A percentile compares a stretch with the other conserved stretches of the same genome.
phyloP scores from a whole-genome alignment of 208 protist genomes.

The Tritrichomonas foetus region DNA sequence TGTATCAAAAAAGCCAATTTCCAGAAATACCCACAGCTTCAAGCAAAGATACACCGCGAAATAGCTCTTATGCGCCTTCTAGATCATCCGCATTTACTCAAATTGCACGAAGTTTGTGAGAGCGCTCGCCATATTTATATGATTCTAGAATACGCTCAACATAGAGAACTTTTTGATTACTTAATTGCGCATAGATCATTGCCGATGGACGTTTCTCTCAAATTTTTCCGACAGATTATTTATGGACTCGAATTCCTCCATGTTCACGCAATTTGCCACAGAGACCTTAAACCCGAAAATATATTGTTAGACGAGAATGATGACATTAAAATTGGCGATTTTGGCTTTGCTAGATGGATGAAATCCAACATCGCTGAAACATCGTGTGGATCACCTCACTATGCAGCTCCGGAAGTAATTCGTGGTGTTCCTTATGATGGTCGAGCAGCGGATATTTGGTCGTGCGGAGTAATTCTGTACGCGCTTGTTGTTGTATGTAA shows the following conservation, averaged over 20 bases:
- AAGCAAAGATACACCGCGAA: not conserved
- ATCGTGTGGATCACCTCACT: conserved; percentile 25
- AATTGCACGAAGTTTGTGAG: not conserved
- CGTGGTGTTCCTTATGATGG: conserved; percentile 11
- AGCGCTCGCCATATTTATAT: not conserved
- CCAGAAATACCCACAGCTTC: not conserved
- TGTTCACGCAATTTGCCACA: conserved; percentile 40
- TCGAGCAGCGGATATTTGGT: conserved; percentile 27
- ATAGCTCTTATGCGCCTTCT: not conserved
- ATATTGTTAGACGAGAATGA: not conserved
- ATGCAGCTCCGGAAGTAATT: conserved; percentile 26
- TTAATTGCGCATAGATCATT: not conserved
- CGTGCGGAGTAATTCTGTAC: conserved; percentile 43
- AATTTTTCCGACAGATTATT: conserved; percentile 43
- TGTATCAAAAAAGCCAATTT: not conserved
- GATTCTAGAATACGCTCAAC: not conserved
- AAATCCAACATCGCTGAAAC: conserved; percentile 35
- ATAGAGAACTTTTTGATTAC: not conserved
- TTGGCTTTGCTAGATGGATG: conserved; percentile 1
- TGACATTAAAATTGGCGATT: conserved; percentile 6
- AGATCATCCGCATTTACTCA: not conserved
- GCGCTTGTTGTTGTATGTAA: conserved; percentile 40
- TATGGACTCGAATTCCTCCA: conserved; percentile 42
- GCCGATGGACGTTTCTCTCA: not conserved
- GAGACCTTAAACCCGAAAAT: conserved; percentile 48